These are phyloP conservation scores for Carex cristatella DNA, from an alignment of 176 grass and related monocot species.

Conservation along the genomic window DNA sequence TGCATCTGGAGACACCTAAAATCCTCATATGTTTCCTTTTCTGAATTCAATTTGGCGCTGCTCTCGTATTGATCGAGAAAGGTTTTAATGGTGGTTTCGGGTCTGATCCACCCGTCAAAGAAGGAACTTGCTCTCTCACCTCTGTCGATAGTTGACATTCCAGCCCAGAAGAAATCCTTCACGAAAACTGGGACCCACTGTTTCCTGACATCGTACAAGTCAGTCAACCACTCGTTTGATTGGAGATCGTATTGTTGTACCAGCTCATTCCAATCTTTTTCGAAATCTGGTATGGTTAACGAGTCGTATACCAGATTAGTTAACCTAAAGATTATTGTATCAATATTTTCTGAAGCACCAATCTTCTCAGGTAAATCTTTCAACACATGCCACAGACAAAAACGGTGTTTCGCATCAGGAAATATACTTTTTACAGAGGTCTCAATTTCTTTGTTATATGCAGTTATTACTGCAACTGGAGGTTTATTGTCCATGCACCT, in stretches of 20 bases:
- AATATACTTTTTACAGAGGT: conserved; percentile 66
- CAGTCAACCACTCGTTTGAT: conserved; percentile 61
- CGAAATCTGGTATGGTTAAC: conserved; percentile 52
- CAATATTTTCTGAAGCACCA: conserved; percentile 41
- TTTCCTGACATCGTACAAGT: conserved; percentile 48
- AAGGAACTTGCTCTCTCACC: conserved; percentile 45
- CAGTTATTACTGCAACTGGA: conserved; percentile 69
- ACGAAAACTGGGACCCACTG: conserved; percentile 71
- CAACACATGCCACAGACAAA: conserved; percentile 71
- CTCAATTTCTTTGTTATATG: conserved; percentile 52
- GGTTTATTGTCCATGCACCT: conserved; percentile 63
- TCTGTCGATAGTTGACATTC: conserved; percentile 62
- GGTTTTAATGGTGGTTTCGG: conserved; percentile 56
- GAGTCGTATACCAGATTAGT: conserved; percentile 55
- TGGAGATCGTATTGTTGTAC: conserved; percentile 42
- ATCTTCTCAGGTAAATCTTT: conserved; percentile 59
- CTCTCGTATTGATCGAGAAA: conserved; percentile 64
- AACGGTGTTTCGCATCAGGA: conserved; percentile 49
- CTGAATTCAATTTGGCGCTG: conserved; percentile 41
- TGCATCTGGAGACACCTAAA: conserved; percentile 60
- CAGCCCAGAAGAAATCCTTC: conserved; percentile 74
- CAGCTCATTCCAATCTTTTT: conserved; percentile 73
- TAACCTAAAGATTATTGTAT: conserved; percentile 49
- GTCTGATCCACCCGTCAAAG: conserved; percentile 60
- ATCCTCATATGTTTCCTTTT: conserved; percentile 69